Evolutionary conservation across 495 filamentous ascomycete genomes (phyloP).

Genomic region (Aspergillus steynii): DNA sequence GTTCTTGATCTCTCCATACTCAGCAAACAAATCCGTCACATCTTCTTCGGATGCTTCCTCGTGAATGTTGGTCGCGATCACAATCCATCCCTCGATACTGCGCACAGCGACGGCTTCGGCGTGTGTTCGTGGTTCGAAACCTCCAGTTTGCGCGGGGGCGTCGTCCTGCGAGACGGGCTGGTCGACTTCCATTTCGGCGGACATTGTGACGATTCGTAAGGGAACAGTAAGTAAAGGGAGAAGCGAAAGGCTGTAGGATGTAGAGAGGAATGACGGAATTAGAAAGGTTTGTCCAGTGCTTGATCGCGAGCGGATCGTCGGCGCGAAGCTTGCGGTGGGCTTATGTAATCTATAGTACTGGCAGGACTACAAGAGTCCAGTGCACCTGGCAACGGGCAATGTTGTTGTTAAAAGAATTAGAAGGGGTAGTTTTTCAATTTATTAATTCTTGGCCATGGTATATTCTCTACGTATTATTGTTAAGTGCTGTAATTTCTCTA

Average conservation of each 20-base stretch:
- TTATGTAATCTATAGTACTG: conserved; percentile 14
- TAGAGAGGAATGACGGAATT: neutral
- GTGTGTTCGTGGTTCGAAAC: conserved; percentile 69
- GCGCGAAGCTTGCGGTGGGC: conserved; percentile 18
- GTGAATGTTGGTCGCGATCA: conserved; percentile 95
- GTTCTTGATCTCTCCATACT: conserved; percentile 98
- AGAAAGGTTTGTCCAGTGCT: conserved; percentile 4
- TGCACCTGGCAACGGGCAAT: too few species aligned
- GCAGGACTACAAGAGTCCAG: too few species aligned
- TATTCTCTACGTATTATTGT: too few species aligned
- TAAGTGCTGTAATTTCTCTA: too few species aligned
- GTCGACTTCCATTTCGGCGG: conserved; percentile 83
- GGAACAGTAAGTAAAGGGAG: neutral
- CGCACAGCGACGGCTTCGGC: conserved; percentile 87
- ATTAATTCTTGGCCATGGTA: too few species aligned
- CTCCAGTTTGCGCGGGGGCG: conserved; percentile 49
- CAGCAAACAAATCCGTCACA: conserved; percentile 88
- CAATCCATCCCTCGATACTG: conserved; percentile 98
- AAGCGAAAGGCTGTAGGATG: neutral
- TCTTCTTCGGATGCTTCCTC: conserved; percentile 98
- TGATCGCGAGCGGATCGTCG: conserved; percentile 4
- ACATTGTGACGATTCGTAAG: neutral
- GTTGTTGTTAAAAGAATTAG: too few species aligned
- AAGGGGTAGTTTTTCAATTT: too few species aligned
- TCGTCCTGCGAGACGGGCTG: conserved; percentile 50